These are phyloP conservation scores for Vitis hybrid DNA, from an alignment of 177 flowering plant species.

Conservation along the genomic window DNA sequence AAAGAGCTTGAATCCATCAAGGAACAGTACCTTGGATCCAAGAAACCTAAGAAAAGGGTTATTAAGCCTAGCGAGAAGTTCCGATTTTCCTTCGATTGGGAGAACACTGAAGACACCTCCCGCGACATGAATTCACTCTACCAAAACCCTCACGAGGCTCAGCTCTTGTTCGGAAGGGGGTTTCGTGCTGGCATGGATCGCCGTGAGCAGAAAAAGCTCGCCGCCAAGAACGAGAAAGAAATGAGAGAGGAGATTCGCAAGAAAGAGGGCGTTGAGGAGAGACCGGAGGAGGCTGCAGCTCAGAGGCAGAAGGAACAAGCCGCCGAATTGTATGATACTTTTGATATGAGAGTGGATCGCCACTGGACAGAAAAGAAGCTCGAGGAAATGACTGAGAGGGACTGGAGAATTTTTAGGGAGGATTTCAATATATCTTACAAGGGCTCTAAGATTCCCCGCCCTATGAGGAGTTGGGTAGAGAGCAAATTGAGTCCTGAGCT, in stretches of 20 bases:
- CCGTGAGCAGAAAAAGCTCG: constrained; percentile 84
- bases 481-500: constrained; percentile 56
- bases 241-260: constrained; percentile 62
- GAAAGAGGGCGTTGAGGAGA: constrained; percentile 76
- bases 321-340: constrained; percentile 63
- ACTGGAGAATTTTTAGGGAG: constrained; percentile 85
- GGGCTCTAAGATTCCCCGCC: constrained; percentile 75
- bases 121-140: constrained; percentile 76
- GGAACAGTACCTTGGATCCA: constrained; percentile 81
- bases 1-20: constrained; percentile 77
- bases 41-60: constrained; percentile 85
- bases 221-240: constrained; percentile 77
- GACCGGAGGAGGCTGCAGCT: constrained; percentile 68
- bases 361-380: constrained; percentile 84
- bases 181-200: constrained; percentile 86
- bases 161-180: constrained; percentile 74
- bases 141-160: constrained; percentile 90
- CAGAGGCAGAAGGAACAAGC: constrained; percentile 64
- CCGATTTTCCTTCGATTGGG: constrained; percentile 87
- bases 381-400: constrained; percentile 84
- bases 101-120: constrained; percentile 81
- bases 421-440: constrained; percentile 80
- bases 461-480: constrained; percentile 78
- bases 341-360: constrained; percentile 77
- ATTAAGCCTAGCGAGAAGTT: constrained; percentile 91